Evolutionary conservation across 2,329 filamentous ascomycete genomes (phyloP), one percentile per base, ranked within the genome.

Genomic region (Phialemonium atrogriseum): DNA sequence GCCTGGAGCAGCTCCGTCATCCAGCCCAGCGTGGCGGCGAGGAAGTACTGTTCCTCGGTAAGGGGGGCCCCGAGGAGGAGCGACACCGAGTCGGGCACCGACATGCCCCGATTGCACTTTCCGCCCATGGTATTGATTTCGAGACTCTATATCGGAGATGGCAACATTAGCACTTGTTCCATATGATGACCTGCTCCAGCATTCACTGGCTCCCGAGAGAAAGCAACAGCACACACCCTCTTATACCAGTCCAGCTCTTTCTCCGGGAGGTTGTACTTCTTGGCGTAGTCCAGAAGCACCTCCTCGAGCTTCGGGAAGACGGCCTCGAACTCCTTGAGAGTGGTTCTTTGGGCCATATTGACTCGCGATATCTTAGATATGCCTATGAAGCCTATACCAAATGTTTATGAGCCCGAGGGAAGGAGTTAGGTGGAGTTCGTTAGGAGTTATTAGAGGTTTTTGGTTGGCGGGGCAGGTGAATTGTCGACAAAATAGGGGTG

Each of bases 71-170:
- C 70, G 52, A 88, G 74, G 41, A 96, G 77, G 49, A 91, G 68
- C 43, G 85, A 81, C 43, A 80, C 79, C 27, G 87, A 91, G 64
- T 98, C 91, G 45, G 91, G 82, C 38, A 96, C 89, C 28, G 88
- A 96, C 77, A 98, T 93, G 64, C 91, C 91, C 53, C 91, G 86
- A 68, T 98, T 98, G 69, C 88, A 94, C 71, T 98, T 98, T 55
- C 91, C 91, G 47, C 91, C 91, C 33, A 91, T 67, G 6, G 85
- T 77, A 65, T 98, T 98, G 64, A 77, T 72, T 54, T 88, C 74
- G 50, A 96, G 73, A 81, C 86, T 95, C 49, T 19, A 32, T 30
- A 25, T 19, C 31, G 22, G 34, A 31, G 27, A 19, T 22, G 27
- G 36, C 50, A 34, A 52, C 42, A 35, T 31, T 22, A 39, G 33